These are phyloP conservation scores for Trichaptum fuscoviolaceum DNA, from an alignment of 768 basidiomycete species.

Conservation along the genomic window DNA sequence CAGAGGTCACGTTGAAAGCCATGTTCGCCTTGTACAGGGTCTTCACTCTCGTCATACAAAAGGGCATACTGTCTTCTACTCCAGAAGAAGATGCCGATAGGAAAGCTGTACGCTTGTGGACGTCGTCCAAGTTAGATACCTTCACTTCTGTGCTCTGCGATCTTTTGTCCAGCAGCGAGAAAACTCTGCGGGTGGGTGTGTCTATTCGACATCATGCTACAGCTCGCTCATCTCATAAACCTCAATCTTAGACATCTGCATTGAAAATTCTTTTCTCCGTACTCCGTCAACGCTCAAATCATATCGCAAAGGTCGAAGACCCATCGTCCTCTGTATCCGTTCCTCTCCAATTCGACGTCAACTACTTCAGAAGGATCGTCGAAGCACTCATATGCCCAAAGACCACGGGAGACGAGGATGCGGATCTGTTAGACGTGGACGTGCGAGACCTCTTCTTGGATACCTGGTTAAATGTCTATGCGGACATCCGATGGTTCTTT, in stretches of 20 bases:
- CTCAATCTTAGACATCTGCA: slow-evolving; percentile 49
- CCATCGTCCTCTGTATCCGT: slow-evolving; percentile 25
- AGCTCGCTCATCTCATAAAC: not conserved
- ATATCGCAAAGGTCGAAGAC: slow-evolving; percentile 36
- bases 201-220: not conserved
- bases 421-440: slow-evolving; percentile 46
- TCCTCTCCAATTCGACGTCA: slow-evolving; percentile 62
- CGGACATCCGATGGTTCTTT: slow-evolving; percentile 89
- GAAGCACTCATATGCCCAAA: slow-evolving; percentile 56
- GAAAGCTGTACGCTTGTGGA: slow-evolving; percentile 66
- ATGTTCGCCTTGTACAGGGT: slow-evolving; percentile 80
- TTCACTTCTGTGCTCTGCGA: slow-evolving; percentile 68
- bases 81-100: slow-evolving; percentile 53
- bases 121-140: slow-evolving; percentile 65
- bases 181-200: slow-evolving; percentile 58
- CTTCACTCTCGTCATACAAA: slow-evolving; percentile 59
- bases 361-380: slow-evolving; percentile 62
- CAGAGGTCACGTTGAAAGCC: slow-evolving; percentile 62
- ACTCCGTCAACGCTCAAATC: slow-evolving; percentile 71
- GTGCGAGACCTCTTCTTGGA: slow-evolving; percentile 60
- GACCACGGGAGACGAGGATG: slow-evolving; percentile 28
- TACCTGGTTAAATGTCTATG: slow-evolving; percentile 71
- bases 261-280: slow-evolving; percentile 74
- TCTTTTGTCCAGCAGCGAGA: slow-evolving; percentile 74
- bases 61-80: slow-evolving; percentile 47